These are phyloP conservation scores for Fusarium praegraminearum DNA, from an alignment of 2,329 filamentous ascomycete genomes.

Conservation along the genomic window DNA sequence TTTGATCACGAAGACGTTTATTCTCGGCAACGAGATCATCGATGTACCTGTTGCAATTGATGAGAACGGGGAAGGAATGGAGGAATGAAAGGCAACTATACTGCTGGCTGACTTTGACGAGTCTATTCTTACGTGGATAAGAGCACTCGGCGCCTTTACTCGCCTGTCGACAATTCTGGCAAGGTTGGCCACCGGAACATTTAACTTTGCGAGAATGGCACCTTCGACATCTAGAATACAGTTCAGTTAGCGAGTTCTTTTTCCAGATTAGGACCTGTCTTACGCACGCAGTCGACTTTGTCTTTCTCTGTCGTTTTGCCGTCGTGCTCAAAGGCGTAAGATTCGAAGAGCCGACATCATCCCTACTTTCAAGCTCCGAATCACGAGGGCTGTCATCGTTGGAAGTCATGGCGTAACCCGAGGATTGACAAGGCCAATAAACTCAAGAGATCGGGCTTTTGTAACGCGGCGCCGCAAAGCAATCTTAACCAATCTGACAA, in stretches of 20 bases:
- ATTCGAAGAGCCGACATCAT: constrained; percentile 30
- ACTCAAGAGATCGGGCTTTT: neutral
- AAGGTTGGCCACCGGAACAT: constrained; percentile 52
- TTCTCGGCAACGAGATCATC: constrained; percentile 53
- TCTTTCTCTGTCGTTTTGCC: constrained; percentile 38
- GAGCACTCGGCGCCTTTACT: constrained; percentile 49
- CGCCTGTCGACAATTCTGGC: constrained; percentile 50
- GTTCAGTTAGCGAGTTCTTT: neutral
- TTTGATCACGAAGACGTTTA: constrained; percentile 44
- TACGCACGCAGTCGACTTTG: constrained; percentile 46
- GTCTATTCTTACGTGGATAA: constrained; percentile 51
- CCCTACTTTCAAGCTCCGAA: constrained; percentile 38
- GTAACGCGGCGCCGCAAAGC: neutral
- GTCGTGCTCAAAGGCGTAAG: constrained; percentile 18
- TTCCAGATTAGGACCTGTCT: neutral
- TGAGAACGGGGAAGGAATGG: neutral
- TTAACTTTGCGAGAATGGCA: constrained; percentile 53
- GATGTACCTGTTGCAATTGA: constrained; percentile 47
- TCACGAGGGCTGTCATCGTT: constrained; percentile 24
- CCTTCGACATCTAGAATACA: constrained; percentile 44
- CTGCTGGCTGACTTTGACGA: constrained; percentile 52
- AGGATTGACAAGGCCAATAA: neutral
- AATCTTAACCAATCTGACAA: constrained; percentile 11
- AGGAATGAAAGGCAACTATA: constrained; percentile 2
- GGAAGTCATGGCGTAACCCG: constrained; percentile 24